phyloP scores from a whole-genome alignment of 805 yeast genomes.

The Starmerella sp. region DNA sequence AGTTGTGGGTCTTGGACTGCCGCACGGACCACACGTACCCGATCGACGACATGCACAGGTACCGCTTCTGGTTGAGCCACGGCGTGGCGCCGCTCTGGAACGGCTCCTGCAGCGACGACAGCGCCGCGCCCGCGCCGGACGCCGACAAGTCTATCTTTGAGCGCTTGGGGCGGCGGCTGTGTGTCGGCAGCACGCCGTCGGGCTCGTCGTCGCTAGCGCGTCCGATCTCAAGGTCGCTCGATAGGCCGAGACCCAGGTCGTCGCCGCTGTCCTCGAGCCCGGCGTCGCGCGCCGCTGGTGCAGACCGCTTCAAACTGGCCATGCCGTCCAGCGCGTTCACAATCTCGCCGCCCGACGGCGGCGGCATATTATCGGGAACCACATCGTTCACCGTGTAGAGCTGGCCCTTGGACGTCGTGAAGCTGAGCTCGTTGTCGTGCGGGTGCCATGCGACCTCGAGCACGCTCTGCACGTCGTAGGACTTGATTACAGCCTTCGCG shows the following conservation, averaged over 20 bases:
- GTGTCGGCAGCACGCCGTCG: background rate
- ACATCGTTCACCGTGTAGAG: constrained; percentile 19
- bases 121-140: background rate
- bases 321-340: constrained; percentile 20
- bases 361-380: constrained; percentile 10
- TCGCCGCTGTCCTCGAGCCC: constrained; percentile 39
- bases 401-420: constrained; percentile 28
- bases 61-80: constrained; percentile 58
- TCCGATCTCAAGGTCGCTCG: background rate
- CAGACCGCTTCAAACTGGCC: background rate
- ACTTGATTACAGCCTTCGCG: constrained; percentile 30
- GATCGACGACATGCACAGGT: constrained; percentile 63
- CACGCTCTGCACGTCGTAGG: constrained; percentile 20
- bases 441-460: constrained; percentile 33
- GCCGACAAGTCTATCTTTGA: background rate
- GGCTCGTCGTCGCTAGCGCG: background rate
- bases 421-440: constrained; percentile 26
- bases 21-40: constrained; percentile 78
- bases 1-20: constrained; percentile 44
- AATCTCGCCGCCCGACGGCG: constrained; percentile 24
- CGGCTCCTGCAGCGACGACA: constrained; percentile 32
- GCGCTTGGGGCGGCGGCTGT: background rate
- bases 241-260: constrained; percentile 6
- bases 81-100: constrained; percentile 86
- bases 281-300: constrained; percentile 13